Evolutionary conservation across 2,329 filamentous ascomycete species (phyloP), one percentile per base, ranked within the genome.

Genomic region (Pseudogymnoascus sp.): DNA sequence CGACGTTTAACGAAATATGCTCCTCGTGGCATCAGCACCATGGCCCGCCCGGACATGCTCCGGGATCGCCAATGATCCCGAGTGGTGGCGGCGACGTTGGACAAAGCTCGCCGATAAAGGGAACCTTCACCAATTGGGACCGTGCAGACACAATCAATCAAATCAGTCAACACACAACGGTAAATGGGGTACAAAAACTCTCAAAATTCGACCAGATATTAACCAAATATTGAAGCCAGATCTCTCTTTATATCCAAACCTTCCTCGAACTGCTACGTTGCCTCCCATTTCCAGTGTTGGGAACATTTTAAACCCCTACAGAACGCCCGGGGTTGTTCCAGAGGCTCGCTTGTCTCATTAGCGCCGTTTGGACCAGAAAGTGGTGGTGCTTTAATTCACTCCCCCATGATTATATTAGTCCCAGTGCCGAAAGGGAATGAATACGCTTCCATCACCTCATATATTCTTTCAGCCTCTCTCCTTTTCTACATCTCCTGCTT

Each of bases 401-500:
- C 49, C 49, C 49, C 46, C 46, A 53, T 31, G 46, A 53, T 31
- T 53, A 53, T 53, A 53, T 49, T 49, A 49, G 43, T 49, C 43
- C 43, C 25, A 31, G 46, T 53, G 46, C 46, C 46, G 25, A 53
- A 53, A 53, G 46, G 46, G 46, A 56, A 31, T n/a, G 49, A 56
- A 56, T 56, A 56, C 49, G 49, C 49, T 56, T 56, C 25, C 49
- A 56, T 56, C 49, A 56, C 28, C 49, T 56, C 49, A 56, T 21
- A 56, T 56, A 56, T 56, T 56, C 49, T 56, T 56, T 56, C 49
- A 56, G 49, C 49, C 49, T 56, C 49, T 56, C 49, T 34, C 49
- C 49, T 56, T 56, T 34, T 56, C 49, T 25, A 7, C 49, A 34
- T 56, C 49, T 56, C 28, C 49, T 56, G 49, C 49, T 56, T 56